Evolutionary conservation across 768 basidiomycete genomes (phyloP).

Genomic region (Suillus placidus): DNA sequence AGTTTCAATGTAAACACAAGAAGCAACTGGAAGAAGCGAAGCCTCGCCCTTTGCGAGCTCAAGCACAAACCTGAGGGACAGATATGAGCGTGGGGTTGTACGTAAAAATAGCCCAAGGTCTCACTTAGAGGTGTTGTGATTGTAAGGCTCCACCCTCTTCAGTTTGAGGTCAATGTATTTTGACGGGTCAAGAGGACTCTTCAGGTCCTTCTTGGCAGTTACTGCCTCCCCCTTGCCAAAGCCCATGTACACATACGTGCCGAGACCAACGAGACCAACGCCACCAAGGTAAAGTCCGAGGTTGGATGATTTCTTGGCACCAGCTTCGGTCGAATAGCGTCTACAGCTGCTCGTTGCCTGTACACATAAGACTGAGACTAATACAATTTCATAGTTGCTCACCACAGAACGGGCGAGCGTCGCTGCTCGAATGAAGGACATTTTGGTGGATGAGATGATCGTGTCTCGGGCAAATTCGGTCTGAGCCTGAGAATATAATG

Average conservation of each 20-base stretch:
- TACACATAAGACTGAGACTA: background rate
- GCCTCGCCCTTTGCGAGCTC: conserved; percentile 78
- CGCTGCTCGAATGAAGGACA: conserved; percentile 48
- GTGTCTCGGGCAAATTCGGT: conserved; percentile 5
- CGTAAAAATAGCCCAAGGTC: conserved; percentile 20
- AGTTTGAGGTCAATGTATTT: conserved; percentile 82
- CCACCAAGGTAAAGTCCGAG: conserved; percentile 51
- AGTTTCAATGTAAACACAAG: conserved; percentile 77
- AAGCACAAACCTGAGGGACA: conserved; percentile 65
- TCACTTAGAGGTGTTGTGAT: conserved; percentile 89
- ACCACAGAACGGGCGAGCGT: conserved; percentile 47
- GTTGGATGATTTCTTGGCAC: conserved; percentile 51
- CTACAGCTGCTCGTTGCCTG: conserved; percentile 42
- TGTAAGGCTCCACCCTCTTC: conserved; percentile 81
- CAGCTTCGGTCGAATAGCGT: conserved; percentile 48
- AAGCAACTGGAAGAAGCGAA: conserved; percentile 77
- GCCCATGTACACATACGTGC: conserved; percentile 55
- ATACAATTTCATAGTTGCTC: conserved; percentile 9
- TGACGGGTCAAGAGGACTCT: conserved; percentile 74
- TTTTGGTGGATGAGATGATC: conserved; percentile 24
- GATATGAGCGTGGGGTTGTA: conserved; percentile 7
- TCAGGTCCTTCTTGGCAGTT: conserved; percentile 46
- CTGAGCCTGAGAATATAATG: conserved; percentile 20
- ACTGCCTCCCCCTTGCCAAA: conserved; percentile 34
- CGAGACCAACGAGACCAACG: conserved; percentile 47